Conservation (phyloP, 768 basidiomycete genomes). For the Xerocomus spinulosus region DNA sequence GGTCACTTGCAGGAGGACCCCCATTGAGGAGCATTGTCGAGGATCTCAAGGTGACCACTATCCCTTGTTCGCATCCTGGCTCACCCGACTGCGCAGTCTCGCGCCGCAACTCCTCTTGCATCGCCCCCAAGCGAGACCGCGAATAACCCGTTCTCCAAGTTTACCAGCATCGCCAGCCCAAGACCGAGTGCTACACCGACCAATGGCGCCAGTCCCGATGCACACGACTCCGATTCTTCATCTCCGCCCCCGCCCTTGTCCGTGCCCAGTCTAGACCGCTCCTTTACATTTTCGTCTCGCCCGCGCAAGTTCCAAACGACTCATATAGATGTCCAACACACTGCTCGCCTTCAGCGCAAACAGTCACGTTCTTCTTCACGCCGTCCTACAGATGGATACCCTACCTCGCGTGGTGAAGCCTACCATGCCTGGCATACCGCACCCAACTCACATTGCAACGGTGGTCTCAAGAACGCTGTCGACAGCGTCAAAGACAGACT, state of each 20-base stretch:
- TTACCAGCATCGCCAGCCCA: conserved; percentile 35
- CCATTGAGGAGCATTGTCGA: conserved; percentile 73
- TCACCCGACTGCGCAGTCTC: conserved; percentile 28
- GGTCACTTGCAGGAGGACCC: conserved; percentile 15
- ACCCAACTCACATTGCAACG: conserved; percentile 73
- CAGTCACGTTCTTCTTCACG: conserved; percentile 51
- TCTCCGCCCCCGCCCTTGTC: neutral
- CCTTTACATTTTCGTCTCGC: conserved; percentile 21
- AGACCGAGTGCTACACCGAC: conserved; percentile 9
- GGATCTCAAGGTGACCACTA: conserved; percentile 64
- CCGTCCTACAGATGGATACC: conserved; percentile 31
- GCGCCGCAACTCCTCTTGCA: conserved; percentile 38
- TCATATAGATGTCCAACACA: conserved; percentile 36
- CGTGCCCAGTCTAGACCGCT: conserved; percentile 20
- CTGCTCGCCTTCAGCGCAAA: conserved; percentile 46
- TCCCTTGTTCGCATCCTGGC: neutral
- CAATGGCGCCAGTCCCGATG: conserved; percentile 9
- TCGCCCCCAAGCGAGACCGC: conserved; percentile 42
- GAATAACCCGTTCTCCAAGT: conserved; percentile 61
- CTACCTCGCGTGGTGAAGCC: conserved; percentile 32
- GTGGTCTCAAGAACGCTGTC: conserved; percentile 79
- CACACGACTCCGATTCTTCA: neutral
- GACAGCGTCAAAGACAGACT: conserved; percentile 57
- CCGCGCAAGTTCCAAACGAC: conserved; percentile 49
- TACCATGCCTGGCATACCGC: conserved; percentile 42